Evolutionary conservation across 805 yeast genomes (phyloP), one percentile per base, ranked within the genome.

Genomic region (Lipomyces anomalus): DNA sequence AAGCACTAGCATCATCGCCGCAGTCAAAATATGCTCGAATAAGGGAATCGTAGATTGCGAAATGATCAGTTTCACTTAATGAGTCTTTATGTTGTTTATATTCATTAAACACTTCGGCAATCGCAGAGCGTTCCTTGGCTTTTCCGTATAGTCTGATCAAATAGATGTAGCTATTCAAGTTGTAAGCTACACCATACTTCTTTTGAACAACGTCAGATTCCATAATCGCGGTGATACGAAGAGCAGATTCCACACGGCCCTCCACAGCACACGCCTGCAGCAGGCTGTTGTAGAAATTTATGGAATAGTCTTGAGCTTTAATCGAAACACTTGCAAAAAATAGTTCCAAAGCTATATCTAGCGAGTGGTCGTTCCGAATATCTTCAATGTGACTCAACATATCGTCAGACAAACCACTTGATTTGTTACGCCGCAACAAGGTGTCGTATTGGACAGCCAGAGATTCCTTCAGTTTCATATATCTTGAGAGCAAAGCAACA

Each of bases 301-400:
- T 30, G 6, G 47, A 23, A 44, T 57, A 63, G 4, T 41, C 35
- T 35, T 50, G 63, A 6, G 36, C 17, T 36, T 46, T 36, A 16
- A 50, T 56, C 6, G 57, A 40, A 30, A 51, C 57, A 30, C 61
- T 51, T 5, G 65, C 66, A 34, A 50, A 56, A 42, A 60, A 61
- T 17, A 63, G 33, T 17, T 64, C 63, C 17, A 63, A 39, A 1
- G 67, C 67, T 23, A 61, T 46, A 11, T 44, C 43, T 16, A 57
- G 44, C 35, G 57, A 58, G 7, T 49, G 46, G 20, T 41, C 46
- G 6, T 36, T n/a, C 6, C 47, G 46, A 6, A 47, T 38, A 16
- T 47, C 34, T 2, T 24, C 34, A 9, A 43, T 13, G 30, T 26
- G 30, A 26, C 11, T 13, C 30, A 26, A 9, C 11, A 26, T 13